These are phyloP conservation scores for Wallacemonas rigidus DNA, from an alignment of 208 protist species.

Conservation along the genomic window DNA sequence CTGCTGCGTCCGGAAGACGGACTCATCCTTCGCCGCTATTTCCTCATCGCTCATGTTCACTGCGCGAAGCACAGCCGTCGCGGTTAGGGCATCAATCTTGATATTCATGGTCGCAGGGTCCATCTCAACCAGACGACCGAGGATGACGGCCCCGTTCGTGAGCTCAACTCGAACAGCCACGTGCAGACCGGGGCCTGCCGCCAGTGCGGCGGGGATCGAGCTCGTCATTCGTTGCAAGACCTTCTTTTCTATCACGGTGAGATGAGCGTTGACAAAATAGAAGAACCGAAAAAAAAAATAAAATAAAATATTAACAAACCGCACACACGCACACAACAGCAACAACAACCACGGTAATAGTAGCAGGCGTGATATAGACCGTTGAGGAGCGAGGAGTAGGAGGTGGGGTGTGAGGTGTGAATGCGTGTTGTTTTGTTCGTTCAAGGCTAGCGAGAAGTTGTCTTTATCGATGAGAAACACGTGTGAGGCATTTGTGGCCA, in stretches of 20 bases:
- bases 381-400: no score
- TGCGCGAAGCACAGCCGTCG: constrained; percentile 48
- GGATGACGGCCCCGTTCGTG: constrained; percentile 67
- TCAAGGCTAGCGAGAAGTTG: no score
- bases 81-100: constrained; percentile 68
- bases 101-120: constrained; percentile 80
- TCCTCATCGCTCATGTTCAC: neutral
- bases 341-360: no score
- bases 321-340: no score
- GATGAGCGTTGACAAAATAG: neutral
- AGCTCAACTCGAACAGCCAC: constrained; percentile 67
- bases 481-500: no score
- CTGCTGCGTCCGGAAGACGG: neutral
- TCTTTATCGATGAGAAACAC: no score
- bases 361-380: no score
- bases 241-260: no score
- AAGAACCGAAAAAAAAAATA: constrained; percentile 15
- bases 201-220: constrained; percentile 61
- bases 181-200: constrained; percentile 48
- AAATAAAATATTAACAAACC: neutral
- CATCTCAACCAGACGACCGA: constrained; percentile 65
- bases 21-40: neutral
- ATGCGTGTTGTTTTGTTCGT: no score
- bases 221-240: neutral
- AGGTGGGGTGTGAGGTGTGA: no score